phyloP scores from a whole-genome alignment of 148 eudicot genomes.

The Amaranthus cruentus region DNA sequence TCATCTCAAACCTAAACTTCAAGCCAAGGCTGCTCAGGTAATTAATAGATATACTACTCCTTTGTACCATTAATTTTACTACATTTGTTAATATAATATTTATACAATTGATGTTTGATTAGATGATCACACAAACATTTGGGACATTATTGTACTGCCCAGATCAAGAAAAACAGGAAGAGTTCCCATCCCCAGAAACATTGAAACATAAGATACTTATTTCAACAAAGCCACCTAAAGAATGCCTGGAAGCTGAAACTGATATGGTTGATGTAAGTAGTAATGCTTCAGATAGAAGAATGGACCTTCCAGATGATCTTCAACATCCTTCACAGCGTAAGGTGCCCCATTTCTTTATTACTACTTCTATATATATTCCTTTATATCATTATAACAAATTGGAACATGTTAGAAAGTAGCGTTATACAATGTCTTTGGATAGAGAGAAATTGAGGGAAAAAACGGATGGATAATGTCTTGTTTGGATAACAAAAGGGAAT shows the following conservation, averaged over 20 bases:
- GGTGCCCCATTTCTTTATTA: constrained; percentile 7
- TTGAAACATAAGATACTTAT: constrained; percentile 56
- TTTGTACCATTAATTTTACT: not conserved
- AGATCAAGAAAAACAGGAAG: constrained; percentile 40
- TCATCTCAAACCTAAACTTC: constrained; percentile 78
- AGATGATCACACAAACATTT: constrained; percentile 80
- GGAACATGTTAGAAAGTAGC: too few relatives aligned
- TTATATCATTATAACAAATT: not conserved
- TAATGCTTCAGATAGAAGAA: constrained; percentile 27
- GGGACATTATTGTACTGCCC: constrained; percentile 57
- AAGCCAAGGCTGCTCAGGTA: constrained; percentile 84
- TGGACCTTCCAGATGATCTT: constrained; percentile 39
- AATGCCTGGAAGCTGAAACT: constrained; percentile 55
- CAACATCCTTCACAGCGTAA: constrained; percentile 27
- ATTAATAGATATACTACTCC: not conserved
- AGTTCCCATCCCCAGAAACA: constrained; percentile 78
- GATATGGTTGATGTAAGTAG: constrained; percentile 18
- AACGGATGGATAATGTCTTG: too few relatives aligned
- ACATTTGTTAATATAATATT: not conserved
- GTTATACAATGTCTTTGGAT: too few relatives aligned
- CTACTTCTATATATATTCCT: not conserved
- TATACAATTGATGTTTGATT: not conserved
- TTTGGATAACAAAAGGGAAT: too few relatives aligned
- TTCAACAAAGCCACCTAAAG: constrained; percentile 90
- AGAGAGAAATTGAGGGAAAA: too few relatives aligned